Evolutionary conservation across 2,329 filamentous ascomycete genomes (phyloP), one percentile per base, ranked within the genome.

Genomic region (Zarea fungicola): DNA sequence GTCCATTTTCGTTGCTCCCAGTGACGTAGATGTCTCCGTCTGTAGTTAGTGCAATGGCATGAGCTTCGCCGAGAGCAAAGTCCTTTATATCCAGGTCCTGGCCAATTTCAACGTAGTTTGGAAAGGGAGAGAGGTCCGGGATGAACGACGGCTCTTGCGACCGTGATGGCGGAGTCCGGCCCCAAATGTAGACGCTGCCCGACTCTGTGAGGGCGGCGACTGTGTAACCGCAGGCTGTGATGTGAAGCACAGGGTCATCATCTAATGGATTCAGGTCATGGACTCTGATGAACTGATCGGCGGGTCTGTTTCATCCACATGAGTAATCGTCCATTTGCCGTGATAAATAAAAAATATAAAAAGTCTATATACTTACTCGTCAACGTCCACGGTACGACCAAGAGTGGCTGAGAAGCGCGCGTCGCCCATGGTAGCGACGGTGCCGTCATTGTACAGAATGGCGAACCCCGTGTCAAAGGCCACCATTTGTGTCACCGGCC

Each of bases 161-260:
- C 1, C 52, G 45, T 7, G 59, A 59, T 6, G 53, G 51, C 2
- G 57, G 48, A 14, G 51, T 25, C 37, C 60, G 60, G 3, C 83
- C 83, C 82, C 83, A 87, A 21, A 77, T 60, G 57, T 86, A 87
- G 2, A 84, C 61, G 50, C 80, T 77, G 26, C 75, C 69, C 3
- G 76, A 77, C 10, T 71, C 65, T 0, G 80, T 84, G 36, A 86
- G 56, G 0, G 81, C 81, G 3, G 77, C 79, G 2, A 77, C 64
- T 3, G 75, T 64, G 58, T 82, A 83, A 0, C 82, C 81, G 3
- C 75, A 75, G 3, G 75, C 75, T 4, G 69, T 71, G 22, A 87
- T 65, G 56, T 77, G 79, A 25, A 58, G 65, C 42, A 86, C 72
- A 11, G 71, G 39, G 66, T 78, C 18, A 64, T 74, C 50, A 66